Conservation (phyloP, 2,329 filamentous ascomycete genomes). For the Botrytis medusae region DNA sequence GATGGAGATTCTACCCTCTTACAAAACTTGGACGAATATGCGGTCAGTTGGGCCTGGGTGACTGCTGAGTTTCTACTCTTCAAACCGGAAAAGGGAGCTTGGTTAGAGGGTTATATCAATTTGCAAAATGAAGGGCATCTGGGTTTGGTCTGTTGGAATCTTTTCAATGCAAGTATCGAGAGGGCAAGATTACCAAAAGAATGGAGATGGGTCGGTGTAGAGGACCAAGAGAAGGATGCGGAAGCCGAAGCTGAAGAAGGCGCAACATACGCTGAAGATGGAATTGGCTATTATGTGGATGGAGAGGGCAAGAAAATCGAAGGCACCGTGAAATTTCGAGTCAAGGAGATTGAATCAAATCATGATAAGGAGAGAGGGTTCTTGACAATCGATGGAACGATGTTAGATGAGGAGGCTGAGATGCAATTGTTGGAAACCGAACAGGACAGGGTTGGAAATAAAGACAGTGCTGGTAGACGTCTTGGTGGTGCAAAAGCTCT, state of each 20-base stretch:
- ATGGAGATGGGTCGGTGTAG: slow-evolving; percentile 74
- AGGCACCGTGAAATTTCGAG: slow-evolving; percentile 71
- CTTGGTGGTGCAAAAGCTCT: slow-evolving; percentile 36
- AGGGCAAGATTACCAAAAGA: slow-evolving; percentile 68
- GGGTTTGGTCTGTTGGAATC: slow-evolving; percentile 83
- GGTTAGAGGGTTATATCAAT: slow-evolving; percentile 78
- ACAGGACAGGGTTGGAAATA: slow-evolving; percentile 42
- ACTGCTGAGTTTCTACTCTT: slow-evolving; percentile 86
- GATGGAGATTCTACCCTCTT: slow-evolving; percentile 50
- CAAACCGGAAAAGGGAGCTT: slow-evolving; percentile 68
- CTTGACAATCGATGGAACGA: slow-evolving; percentile 83
- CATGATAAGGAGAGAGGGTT: slow-evolving; percentile 75
- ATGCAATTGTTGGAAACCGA: slow-evolving; percentile 56
- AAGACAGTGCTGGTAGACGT: slow-evolving; percentile 45
- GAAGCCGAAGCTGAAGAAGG: slow-evolving; percentile 41
- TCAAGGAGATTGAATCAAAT: slow-evolving; percentile 81
- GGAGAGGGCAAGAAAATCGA: slow-evolving; percentile 66
- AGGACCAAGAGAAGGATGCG: slow-evolving; percentile 40
- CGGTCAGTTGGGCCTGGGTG: slow-evolving; percentile 82
- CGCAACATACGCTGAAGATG: slow-evolving; percentile 51
- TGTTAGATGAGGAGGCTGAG: slow-evolving; percentile 71
- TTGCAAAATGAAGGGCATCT: slow-evolving; percentile 87
- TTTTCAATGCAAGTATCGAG: slow-evolving; percentile 89
- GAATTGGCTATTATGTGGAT: slow-evolving; percentile 74
- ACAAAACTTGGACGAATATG: slow-evolving; percentile 73